Percentiles rank a stretch among this genome's conserved stretches.
Evolutionary conservation across 1,139 yeast species (phyloP).

Genomic region (Martiniozyma asiatica): DNA sequence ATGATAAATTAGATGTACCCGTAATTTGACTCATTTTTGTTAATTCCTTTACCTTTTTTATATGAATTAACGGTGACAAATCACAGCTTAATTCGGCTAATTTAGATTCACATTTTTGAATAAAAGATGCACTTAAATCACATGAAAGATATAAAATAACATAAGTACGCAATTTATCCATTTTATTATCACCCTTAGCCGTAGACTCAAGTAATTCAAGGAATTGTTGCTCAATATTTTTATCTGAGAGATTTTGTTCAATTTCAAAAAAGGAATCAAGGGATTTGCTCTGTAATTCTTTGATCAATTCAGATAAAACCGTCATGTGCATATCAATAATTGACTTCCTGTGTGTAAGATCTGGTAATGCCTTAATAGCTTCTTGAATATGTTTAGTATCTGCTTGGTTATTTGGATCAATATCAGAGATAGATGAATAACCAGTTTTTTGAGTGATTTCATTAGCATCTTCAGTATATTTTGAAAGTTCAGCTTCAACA

Average conservation of each 20-base stretch:
- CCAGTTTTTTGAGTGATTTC: constrained; percentile 78
- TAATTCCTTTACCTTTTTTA: constrained; percentile 71
- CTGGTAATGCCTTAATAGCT: constrained; percentile 88
- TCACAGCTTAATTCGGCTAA: constrained; percentile 49
- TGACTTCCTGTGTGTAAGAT: constrained; percentile 75
- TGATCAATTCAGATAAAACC: constrained; percentile 72
- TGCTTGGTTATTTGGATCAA: constrained; percentile 49
- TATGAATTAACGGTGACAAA: constrained; percentile 53
- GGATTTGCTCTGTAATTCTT: constrained; percentile 73
- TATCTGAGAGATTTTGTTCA: constrained; percentile 64
- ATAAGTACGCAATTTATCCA: constrained; percentile 81
- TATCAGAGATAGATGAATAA: constrained; percentile 52
- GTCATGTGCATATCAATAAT: constrained; percentile 96
- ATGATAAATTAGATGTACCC: constrained; percentile 10
- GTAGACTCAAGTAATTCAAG: constrained; percentile 36
- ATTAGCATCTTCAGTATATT: constrained; percentile 77
- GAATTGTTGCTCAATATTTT: constrained; percentile 49
- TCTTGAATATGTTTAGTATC: constrained; percentile 73
- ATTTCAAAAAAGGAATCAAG: constrained; percentile 87
- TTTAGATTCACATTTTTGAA: constrained; percentile 52
- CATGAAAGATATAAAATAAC: constrained; percentile 57
- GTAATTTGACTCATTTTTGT: constrained; percentile 49
- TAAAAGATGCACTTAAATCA: constrained; percentile 46
- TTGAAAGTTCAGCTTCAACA: constrained; percentile 71
- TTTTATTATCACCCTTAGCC: constrained; percentile 44